A percentile compares a stretch with the other conserved stretches of the same genome.
phyloP scores from a whole-genome alignment of 1,284 basidiomycete species.

The Sanguinoderma infundibulare region DNA sequence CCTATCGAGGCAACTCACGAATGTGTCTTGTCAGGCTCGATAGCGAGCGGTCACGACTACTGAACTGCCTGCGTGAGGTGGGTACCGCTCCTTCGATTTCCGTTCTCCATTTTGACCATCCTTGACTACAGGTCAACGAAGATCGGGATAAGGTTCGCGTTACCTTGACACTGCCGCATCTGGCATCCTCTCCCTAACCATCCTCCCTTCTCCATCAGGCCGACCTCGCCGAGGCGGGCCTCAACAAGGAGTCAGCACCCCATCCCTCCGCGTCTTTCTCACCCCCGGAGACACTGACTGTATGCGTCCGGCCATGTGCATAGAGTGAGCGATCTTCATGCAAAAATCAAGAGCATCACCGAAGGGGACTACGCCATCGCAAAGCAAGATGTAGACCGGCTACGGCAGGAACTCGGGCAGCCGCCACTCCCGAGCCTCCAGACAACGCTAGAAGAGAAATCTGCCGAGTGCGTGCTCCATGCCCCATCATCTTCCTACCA shows the following conservation, averaged over 20 bases:
- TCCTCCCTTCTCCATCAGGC: constrained; percentile 41
- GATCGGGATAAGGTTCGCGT: constrained; percentile 71
- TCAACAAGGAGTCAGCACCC: constrained; percentile 63
- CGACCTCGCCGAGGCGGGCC: constrained; percentile 53
- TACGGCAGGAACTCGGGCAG: constrained; percentile 76
- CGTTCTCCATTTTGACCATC: background rate
- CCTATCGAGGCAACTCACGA: constrained; percentile 2
- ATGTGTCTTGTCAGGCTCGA: constrained; percentile 56
- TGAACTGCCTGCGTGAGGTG: constrained; percentile 72
- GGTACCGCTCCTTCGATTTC: constrained; percentile 13
- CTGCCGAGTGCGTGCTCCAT: constrained; percentile 53
- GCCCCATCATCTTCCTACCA: constrained; percentile 3
- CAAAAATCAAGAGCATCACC: constrained; percentile 66
- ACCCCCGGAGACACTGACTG: background rate
- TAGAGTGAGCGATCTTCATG: constrained; percentile 65
- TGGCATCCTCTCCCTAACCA: background rate
- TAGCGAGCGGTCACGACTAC: constrained; percentile 67
- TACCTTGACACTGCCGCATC: background rate
- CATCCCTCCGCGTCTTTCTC: background rate
- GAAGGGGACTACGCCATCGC: constrained; percentile 76
- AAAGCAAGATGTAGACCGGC: constrained; percentile 73
- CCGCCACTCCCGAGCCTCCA: constrained; percentile 71
- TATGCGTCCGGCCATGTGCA: background rate
- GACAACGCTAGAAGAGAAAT: constrained; percentile 73
- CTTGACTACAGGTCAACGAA: constrained; percentile 62